Evolutionary conservation across 106 monocot species (phyloP), one percentile per base, ranked within the genome.

Genomic region (Apostasia shenzhenica): DNA sequence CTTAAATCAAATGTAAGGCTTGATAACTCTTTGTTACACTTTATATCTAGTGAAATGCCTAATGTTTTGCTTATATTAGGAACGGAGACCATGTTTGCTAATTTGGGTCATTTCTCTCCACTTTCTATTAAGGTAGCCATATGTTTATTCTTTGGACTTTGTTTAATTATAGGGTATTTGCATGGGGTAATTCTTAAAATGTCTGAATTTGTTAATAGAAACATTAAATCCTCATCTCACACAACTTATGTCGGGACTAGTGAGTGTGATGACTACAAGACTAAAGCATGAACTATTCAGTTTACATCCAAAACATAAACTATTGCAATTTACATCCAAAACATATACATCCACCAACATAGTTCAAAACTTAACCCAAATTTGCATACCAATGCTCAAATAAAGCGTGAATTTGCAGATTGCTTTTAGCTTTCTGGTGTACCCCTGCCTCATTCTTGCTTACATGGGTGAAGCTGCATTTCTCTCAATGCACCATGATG

Each of bases 391-490:
- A 11, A 61, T 43, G 1, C 61, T 41, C 44, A 45, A 42, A 62
- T 45, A 2, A 45, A 62, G 3, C 62, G 45, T 45, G 42, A 0
- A 44, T 44, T 75, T 49, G 0, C 82, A 92, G 92, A 74, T 88
- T 53, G 79, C 85, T 47, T 92, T 92, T 65, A 73, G 83, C 45
- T 81, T 69, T 72, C 81, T 92, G 37, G 83, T 92, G 57, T 92
- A 92, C 68, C 92, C 92, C 14, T 92, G 92, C 70, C 78, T 92
- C 59, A 58, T 92, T 64, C 78, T 92, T 78, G 85, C 88, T 52
- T 88, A 92, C 57, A 92, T 92, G 92, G 92, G 92, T 26, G 88
- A 92, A 68, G 92, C 92, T 44, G 92, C 92, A 61, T 92, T 92
- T 79, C 85, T 92, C 48, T 88, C 92, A 59, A 88, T 83, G 70